Conservation (phyloP, 129 eudicot genomes). For the Silybum marianum region DNA sequence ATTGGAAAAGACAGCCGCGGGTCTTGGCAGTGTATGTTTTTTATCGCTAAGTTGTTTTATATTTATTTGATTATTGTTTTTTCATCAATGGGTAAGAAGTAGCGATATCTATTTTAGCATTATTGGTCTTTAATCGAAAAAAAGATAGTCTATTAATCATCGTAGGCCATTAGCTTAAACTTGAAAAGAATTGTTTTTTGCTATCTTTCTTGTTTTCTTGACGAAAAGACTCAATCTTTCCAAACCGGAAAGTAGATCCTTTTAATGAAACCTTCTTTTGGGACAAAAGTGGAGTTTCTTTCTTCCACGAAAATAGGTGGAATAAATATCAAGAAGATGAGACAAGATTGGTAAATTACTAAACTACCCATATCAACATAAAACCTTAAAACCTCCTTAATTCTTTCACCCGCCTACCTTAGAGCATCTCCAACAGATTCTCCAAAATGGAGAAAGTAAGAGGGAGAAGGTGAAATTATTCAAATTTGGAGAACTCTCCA, state of each 20-base stretch:
- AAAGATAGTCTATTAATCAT: not conserved
- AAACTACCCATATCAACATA: not conserved
- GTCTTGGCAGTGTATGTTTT: constrained; percentile 94
- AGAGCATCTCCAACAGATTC: too few species aligned
- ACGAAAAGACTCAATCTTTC: not conserved
- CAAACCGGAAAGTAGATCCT: not conserved
- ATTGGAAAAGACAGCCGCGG: constrained; percentile 89
- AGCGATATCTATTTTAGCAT: not conserved
- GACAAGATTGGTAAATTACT: not conserved
- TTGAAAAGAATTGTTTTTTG: not conserved
- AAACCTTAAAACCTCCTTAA: too few species aligned
- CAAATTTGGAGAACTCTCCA: too few species aligned
- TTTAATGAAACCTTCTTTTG: not conserved
- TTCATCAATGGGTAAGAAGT: not conserved
- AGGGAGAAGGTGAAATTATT: too few species aligned
- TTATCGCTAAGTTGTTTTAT: constrained; percentile 15
- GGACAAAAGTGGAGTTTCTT: not conserved
- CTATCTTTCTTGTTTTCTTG: not conserved
- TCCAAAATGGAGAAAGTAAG: too few species aligned
- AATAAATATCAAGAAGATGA: not conserved
- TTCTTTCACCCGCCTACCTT: too few species aligned
- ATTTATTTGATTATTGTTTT: not conserved
- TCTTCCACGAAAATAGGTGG: not conserved
- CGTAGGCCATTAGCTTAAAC: not conserved
- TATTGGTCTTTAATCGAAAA: not conserved